Evolutionary conservation across 805 yeast species (phyloP), one percentile per base, ranked within the genome.

Genomic region (Pichia rugopelliculosa): DNA sequence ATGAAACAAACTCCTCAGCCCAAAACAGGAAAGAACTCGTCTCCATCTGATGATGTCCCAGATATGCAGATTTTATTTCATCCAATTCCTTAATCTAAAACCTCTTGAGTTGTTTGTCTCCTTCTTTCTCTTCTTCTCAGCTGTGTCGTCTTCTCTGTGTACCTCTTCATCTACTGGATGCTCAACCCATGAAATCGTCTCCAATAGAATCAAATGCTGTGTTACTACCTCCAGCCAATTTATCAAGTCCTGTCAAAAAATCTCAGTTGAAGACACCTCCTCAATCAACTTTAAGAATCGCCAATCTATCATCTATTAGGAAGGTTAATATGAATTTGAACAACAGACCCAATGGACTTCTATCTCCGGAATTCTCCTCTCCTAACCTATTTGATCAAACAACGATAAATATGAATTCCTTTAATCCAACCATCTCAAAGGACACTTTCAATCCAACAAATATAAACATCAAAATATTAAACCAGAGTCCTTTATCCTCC

Each of bases 281-380:
- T 7, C 61, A 58, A 41, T 61, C 66, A 10, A 60, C 58, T 8
- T 22, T 56, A 20, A 53, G 61, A 33, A 40, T 47, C n/a, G 8
- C 41, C 3, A 20, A 48, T 42, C 25, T 48, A 38, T 21, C 46
- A 13, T 20, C 50, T 6, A 13, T 34, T 8, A 39, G 23, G 3
- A 22, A 36, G 6, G 5, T 20, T 12, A 10, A 10, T 10, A 21
- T 25, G 4, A 12, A 13, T 22, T 21, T 22, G 17, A 22, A 11
- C 13, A 18, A 15, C 8, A 27, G 4, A 9, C 20, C 26, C 4
- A 44, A 52, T 21, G 66, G 66, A 1, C 54, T 67, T 6, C 50
- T 67, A n/a, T 66, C 70, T 4, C 71, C 71, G 4, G 70, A 66
- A 20, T 70, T 72, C 51, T 75, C 80, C 9, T 75, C 80, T 13